A percentile compares a stretch with the other conserved stretches of the same genome.
Evolutionary conservation across 495 filamentous ascomycete genomes (phyloP).

Genomic region (Penicillium taxi): DNA sequence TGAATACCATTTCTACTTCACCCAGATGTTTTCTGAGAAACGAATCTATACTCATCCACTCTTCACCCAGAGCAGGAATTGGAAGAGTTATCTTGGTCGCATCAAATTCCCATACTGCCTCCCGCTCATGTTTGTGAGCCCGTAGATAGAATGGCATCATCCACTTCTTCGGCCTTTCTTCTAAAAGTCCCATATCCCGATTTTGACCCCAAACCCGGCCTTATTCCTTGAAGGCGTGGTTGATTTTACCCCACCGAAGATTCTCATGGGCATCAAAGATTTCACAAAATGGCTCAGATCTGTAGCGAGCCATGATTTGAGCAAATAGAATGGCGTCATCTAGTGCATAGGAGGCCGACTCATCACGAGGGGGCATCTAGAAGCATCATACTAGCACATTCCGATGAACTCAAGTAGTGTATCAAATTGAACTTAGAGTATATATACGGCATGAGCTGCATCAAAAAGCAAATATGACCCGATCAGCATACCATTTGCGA

Average conservation of each 20-base stretch:
- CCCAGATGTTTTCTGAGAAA: conserved; percentile 18
- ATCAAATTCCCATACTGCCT: conserved; percentile 36
- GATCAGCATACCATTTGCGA: conserved; percentile 43
- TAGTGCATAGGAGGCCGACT: conserved; percentile 53
- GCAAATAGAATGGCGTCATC: conserved; percentile 54
- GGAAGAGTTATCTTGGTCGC: conserved; percentile 25
- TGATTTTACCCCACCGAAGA: conserved; percentile 42
- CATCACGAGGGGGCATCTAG: conserved; percentile 55
- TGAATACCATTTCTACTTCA: too few species aligned
- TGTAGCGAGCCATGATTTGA: conserved; percentile 35
- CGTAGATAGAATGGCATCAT: conserved; percentile 29
- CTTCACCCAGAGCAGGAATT: conserved; percentile 16
- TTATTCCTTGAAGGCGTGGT: conserved; percentile 45
- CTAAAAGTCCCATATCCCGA: conserved; percentile 33
- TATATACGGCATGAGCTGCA: conserved; percentile 52
- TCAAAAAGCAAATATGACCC: conserved; percentile 48
- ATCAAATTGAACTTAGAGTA: too few species aligned
- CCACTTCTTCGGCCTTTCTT: conserved; percentile 33
- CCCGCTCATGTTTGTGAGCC: conserved; percentile 21
- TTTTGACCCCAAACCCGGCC: conserved; percentile 36
- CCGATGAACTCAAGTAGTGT: too few species aligned
- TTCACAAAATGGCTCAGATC: conserved; percentile 30
- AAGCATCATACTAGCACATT: too few species aligned
- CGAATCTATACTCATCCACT: conserved; percentile 16
- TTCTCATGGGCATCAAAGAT: conserved; percentile 47